Evolutionary conservation across 108 stramenopile species (phyloP).

Genomic region (Ochromonas danica): DNA sequence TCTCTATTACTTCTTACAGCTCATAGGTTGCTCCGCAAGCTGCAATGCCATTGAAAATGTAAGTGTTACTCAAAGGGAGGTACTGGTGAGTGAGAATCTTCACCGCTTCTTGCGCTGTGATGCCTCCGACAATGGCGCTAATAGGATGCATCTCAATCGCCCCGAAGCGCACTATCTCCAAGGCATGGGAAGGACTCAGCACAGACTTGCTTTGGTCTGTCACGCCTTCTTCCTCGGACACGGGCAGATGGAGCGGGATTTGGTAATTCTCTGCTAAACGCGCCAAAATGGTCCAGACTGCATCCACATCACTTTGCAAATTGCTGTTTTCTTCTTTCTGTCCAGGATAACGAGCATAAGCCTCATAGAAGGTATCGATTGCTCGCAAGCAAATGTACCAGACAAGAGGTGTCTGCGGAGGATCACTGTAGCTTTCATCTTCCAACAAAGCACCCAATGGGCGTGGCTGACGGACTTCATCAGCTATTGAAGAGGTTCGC

Average conservation of each 20-base stretch:
- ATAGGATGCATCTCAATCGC: constrained; percentile 82
- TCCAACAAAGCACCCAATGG: too few relatives aligned
- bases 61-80: constrained; percentile 78
- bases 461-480: too few relatives aligned
- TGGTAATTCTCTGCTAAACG: neutral
- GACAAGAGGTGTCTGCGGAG: constrained; percentile 43
- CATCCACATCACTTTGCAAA: neutral
- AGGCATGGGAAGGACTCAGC: constrained; percentile 42
- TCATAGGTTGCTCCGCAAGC: constrained; percentile 25
- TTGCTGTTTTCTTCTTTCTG: neutral
- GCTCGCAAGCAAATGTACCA: constrained; percentile 80
- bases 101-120: constrained; percentile 90
- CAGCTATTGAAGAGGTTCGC: too few relatives aligned
- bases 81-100: constrained; percentile 91
- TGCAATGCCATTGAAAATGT: constrained; percentile 91
- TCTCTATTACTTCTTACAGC: too few relatives aligned
- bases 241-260: neutral
- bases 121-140: constrained; percentile 81
- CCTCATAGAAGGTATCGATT: constrained; percentile 66
- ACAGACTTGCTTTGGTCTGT: neutral
- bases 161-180: constrained; percentile 76
- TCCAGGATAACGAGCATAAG: constrained; percentile 68
- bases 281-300: neutral
- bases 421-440: neutral
- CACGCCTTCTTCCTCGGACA: neutral